These are phyloP conservation scores for Fraxinus velutina DNA, from an alignment of 305 asterid genomes.

Conservation along the genomic window DNA sequence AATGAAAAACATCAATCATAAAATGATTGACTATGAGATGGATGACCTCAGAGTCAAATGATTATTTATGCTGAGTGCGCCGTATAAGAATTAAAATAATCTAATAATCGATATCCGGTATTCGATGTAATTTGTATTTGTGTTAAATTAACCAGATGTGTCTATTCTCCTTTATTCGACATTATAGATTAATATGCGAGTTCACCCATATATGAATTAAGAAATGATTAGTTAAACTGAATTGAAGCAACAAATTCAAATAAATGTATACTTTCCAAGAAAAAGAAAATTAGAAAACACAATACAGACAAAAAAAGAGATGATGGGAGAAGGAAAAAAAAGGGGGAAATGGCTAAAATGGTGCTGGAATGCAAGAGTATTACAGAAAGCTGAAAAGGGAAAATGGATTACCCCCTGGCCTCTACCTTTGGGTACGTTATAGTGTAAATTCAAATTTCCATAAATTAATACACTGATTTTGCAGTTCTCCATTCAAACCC, in stretches of 20 bases:
- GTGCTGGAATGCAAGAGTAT: slow-evolving; percentile 5
- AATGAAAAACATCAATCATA: too few relatives aligned
- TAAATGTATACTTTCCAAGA: background rate
- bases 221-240: background rate
- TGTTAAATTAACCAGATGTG: background rate
- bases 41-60: background rate
- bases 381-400: slow-evolving; percentile 19
- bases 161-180: background rate
- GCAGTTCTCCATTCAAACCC: background rate
- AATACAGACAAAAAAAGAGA: background rate
- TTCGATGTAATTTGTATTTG: background rate
- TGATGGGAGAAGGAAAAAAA: background rate
- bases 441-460: slow-evolving; percentile 11
- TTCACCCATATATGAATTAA: background rate
- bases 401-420: slow-evolving; percentile 17
- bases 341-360: background rate
- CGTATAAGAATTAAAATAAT: background rate
- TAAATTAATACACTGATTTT: background rate
- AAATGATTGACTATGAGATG: background rate
- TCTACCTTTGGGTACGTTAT: slow-evolving; percentile 13
- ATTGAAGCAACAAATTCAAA: background rate
- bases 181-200: background rate
- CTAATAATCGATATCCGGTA: too few relatives aligned
- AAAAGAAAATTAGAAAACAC: background rate
- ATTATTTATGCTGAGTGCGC: background rate